phyloP scores from a whole-genome alignment of 306 rosid species.

The Cucurbita moschata region DNA sequence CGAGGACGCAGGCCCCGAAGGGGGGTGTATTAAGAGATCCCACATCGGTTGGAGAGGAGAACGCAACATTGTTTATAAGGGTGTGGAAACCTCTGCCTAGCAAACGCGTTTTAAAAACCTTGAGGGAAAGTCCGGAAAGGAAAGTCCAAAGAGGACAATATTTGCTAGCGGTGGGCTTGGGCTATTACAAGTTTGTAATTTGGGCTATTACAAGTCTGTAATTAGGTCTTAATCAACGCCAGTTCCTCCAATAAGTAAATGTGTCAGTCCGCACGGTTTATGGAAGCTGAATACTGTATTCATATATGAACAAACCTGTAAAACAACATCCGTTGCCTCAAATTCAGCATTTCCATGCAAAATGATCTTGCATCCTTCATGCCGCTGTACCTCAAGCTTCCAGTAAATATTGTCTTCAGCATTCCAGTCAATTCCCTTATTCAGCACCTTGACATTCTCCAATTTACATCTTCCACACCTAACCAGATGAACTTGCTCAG shows the following conservation, averaged over 20 bases:
- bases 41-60: too few species aligned
- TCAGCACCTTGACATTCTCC: slow-evolving; percentile 63
- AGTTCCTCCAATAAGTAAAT: neutral
- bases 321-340: slow-evolving; percentile 60
- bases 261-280: neutral
- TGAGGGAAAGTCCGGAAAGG: too few species aligned
- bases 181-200: neutral
- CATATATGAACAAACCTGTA: slow-evolving; percentile 43
- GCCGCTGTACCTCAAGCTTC: slow-evolving; percentile 65
- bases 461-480: slow-evolving; percentile 96
- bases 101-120: too few species aligned
- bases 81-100: too few species aligned
- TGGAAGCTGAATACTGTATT: neutral
- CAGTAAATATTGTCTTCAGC: slow-evolving; percentile 50
- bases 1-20: too few species aligned
- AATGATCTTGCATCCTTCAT: slow-evolving; percentile 48
- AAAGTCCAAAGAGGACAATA: too few species aligned
- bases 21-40: too few species aligned
- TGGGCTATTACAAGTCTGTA: neutral
- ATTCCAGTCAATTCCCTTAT: slow-evolving; percentile 75
- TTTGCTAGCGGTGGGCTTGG: too few species aligned
- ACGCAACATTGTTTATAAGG: too few species aligned
- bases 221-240: neutral
- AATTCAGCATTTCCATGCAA: slow-evolving; percentile 96
- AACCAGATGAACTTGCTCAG: slow-evolving; percentile 13